Evolutionary conservation across 2,329 filamentous ascomycete species (phyloP).

Genomic region (Cylindrodendrum hubeiense): DNA sequence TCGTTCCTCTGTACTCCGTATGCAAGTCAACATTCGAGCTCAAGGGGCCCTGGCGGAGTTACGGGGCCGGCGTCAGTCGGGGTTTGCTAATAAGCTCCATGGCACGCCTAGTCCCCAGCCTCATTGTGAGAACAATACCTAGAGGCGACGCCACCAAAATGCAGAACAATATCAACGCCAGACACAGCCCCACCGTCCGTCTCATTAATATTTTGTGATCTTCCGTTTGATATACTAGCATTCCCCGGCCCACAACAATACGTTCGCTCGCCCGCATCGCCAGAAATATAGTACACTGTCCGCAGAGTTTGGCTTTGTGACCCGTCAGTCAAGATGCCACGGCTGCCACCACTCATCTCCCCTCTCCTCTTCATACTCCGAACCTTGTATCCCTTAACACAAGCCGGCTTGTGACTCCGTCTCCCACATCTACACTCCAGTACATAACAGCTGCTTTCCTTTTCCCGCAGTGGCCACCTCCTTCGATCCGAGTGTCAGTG

Average conservation of each 20-base stretch:
- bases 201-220: slow-evolving; percentile 35
- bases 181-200: slow-evolving; percentile 28
- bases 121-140: slow-evolving; percentile 48
- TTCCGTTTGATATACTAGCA: slow-evolving; percentile 33
- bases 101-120: slow-evolving; percentile 18
- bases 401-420: not conserved
- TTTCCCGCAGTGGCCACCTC: not conserved
- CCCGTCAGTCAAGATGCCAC: slow-evolving; percentile 34
- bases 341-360: slow-evolving; percentile 3
- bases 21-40: not conserved
- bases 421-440: not conserved
- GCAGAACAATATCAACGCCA: slow-evolving; percentile 50
- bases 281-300: slow-evolving; percentile 22
- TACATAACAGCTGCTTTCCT: not conserved
- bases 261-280: slow-evolving; percentile 30
- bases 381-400: not conserved
- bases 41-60: not conserved
- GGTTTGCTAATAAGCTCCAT: slow-evolving; percentile 7
- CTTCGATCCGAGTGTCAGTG: not conserved
- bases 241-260: slow-evolving; percentile 40
- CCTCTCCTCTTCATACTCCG: not conserved
- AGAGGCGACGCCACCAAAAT: slow-evolving; percentile 45
- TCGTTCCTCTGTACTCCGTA: not conserved
- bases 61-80: not conserved
- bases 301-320: slow-evolving; percentile 30